Evolutionary conservation across 129 eudicot genomes (phyloP), one percentile per base, ranked within the genome.

Genomic region (Artemisia annua): DNA sequence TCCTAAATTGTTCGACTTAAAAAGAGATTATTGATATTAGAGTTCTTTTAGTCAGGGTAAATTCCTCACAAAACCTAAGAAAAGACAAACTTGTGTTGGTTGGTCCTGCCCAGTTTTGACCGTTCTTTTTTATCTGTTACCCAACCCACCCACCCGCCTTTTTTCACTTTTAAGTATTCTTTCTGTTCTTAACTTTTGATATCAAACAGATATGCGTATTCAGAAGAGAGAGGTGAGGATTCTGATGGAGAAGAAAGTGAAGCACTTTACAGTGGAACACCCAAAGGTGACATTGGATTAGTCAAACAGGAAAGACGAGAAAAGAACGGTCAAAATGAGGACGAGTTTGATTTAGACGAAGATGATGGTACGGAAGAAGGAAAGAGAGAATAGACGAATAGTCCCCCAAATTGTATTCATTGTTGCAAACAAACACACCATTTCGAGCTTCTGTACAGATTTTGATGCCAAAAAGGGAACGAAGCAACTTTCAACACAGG

Each of bases 181-280:
- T 12, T 74, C 65, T 19, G 46, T 15, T 26, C 66, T 61, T 17
- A 61, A 35, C 44, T 35, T 35, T 35, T 35, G 26, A 58, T 50
- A 11, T 50, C 26, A 9, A 64, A 59, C 88, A 95, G 97, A 54
- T 95, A 95, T 18, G 97, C 99, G 9, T 95, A 95, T 69, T 83
- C 89, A 39, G 91, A 84, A 26, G 87, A 70, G 51, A 88, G 68
- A 83, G 97, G 85, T 43, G 94, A 82, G 12, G 92, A 88, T 61
- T 83, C 78, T 13, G 92, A 88, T 28, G 96, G 79, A 16, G 97
- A 94, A 75, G 99, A 88, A 95, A 76, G 78, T 7, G 91, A 95
- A 85, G 83, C 97, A 30, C 82, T 95, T 19, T 71, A 74, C 72
- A 82, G 78, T 30, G 91, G 86, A 67, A 50, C 85, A 57, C 78